Percentiles rank a stretch among this genome's conserved stretches.
phyloP scores from a whole-genome alignment of 768 basidiomycete genomes.

The Rhizopogon vinicolor region DNA sequence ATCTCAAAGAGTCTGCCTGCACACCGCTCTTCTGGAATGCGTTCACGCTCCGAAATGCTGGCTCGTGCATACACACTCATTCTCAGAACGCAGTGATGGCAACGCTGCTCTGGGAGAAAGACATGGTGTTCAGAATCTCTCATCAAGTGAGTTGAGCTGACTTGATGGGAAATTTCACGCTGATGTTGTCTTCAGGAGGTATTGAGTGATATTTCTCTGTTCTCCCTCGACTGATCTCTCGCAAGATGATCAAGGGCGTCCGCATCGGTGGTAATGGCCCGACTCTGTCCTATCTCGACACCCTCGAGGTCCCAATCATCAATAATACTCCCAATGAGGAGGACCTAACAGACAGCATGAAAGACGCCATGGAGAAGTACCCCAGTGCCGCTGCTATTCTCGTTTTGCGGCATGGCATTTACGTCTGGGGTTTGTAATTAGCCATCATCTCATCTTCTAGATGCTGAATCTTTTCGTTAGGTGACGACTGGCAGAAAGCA shows the following conservation, averaged over 20 bases:
- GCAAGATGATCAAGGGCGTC: constrained; percentile 89
- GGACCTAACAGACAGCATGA: constrained; percentile 87
- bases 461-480: constrained; percentile 26
- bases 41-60: constrained; percentile 72
- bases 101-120: constrained; percentile 70
- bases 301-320: constrained; percentile 81
- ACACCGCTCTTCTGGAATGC: constrained; percentile 93
- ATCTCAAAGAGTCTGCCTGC: constrained; percentile 82
- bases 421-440: constrained; percentile 69
- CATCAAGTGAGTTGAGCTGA: constrained; percentile 53
- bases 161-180: neutral
- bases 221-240: neutral
- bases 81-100: constrained; percentile 90
- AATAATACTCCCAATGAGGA: constrained; percentile 91
- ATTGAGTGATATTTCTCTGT: neutral
- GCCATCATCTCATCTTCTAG: neutral
- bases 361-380: constrained; percentile 72
- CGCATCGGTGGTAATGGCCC: constrained; percentile 69
- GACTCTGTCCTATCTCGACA: constrained; percentile 82
- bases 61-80: constrained; percentile 89
- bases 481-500: constrained; percentile 78
- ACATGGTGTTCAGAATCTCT: constrained; percentile 65
- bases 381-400: constrained; percentile 77
- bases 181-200: constrained; percentile 35
- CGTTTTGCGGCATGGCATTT: constrained; percentile 76